These are phyloP conservation scores for Scutellaria barbata DNA, from an alignment of 257 asterid species.

Conservation along the genomic window DNA sequence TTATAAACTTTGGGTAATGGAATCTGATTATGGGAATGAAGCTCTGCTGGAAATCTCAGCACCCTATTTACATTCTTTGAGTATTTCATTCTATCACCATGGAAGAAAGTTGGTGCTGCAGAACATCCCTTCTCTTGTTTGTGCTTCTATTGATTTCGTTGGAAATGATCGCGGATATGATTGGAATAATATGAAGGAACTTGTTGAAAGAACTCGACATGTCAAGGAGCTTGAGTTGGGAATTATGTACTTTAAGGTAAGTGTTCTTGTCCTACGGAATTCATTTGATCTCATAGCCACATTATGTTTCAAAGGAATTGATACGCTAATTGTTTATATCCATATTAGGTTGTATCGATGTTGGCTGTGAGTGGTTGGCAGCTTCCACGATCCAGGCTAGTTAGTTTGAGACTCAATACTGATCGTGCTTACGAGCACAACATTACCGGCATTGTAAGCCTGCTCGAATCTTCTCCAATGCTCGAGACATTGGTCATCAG, in stretches of 20 bases:
- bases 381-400: constrained; percentile 10
- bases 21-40: neutral
- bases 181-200: neutral
- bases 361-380: constrained; percentile 16
- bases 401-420: neutral
- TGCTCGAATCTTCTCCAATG: constrained; percentile 35
- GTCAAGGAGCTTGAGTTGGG: neutral
- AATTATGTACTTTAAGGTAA: neutral
- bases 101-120: neutral
- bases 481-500: constrained; percentile 26
- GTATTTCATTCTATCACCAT: neutral
- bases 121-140: constrained; percentile 23
- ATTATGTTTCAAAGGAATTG: no score
- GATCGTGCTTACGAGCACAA: neutral
- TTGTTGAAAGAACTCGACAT: constrained; percentile 1
- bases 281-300: neutral
- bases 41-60: constrained; percentile 28
- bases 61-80: constrained; percentile 14
- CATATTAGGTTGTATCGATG: constrained; percentile 21
- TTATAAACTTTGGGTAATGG: neutral
- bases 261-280: no score
- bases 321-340: neutral
- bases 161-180: neutral
- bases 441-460: constrained; percentile 13
- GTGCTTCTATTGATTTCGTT: neutral